Conservation (phyloP, 2,329 filamentous ascomycete species). For the Cladosporium sp. region DNA sequence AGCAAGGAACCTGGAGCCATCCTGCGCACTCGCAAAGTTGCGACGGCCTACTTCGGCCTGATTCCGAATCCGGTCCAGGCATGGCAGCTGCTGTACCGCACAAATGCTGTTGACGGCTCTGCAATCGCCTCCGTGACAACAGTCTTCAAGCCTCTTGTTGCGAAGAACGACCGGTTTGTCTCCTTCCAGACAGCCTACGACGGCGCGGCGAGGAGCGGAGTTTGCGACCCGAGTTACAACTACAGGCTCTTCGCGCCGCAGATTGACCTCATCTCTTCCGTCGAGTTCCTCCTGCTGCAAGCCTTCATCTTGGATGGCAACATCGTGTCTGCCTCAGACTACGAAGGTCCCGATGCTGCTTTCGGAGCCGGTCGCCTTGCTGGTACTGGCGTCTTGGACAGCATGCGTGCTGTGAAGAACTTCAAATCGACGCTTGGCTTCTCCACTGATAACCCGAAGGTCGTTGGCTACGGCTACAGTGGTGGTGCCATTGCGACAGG, state of each 20-base stretch:
- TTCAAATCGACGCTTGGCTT: conserved; percentile 23
- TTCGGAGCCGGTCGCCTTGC: conserved; percentile 32
- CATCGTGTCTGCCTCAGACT: conserved; percentile 37
- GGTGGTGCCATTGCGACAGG: conserved; percentile 49
- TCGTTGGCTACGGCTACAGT: conserved; percentile 50
- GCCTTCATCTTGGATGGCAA: conserved; percentile 19
- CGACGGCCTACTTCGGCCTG: conserved; percentile 20
- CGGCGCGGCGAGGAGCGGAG: conserved; percentile 28
- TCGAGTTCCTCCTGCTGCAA: conserved; percentile 20
- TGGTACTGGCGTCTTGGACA: conserved; percentile 39
- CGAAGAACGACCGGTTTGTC: conserved; percentile 23
- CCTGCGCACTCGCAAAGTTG: conserved; percentile 18
- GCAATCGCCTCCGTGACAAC: conserved; percentile 24
- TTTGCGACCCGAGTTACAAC: conserved; percentile 37
- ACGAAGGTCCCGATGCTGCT: conserved; percentile 30
- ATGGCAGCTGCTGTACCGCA: conserved; percentile 24
- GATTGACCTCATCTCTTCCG: conserved; percentile 17
- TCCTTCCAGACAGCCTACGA: conserved; percentile 29
- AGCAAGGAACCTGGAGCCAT: conserved; percentile 20
- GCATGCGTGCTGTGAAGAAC: conserved; percentile 35
- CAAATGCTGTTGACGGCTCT: conserved; percentile 22
- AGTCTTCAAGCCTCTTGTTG: conserved; percentile 20
- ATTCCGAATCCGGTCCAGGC: conserved; percentile 18
- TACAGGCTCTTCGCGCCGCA: conserved; percentile 21
- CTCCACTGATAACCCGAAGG: conserved; percentile 17